A percentile compares a stretch with the other conserved stretches of the same genome.
Conservation (phyloP, 805 yeast species). For the Yarrowia sp. region DNA sequence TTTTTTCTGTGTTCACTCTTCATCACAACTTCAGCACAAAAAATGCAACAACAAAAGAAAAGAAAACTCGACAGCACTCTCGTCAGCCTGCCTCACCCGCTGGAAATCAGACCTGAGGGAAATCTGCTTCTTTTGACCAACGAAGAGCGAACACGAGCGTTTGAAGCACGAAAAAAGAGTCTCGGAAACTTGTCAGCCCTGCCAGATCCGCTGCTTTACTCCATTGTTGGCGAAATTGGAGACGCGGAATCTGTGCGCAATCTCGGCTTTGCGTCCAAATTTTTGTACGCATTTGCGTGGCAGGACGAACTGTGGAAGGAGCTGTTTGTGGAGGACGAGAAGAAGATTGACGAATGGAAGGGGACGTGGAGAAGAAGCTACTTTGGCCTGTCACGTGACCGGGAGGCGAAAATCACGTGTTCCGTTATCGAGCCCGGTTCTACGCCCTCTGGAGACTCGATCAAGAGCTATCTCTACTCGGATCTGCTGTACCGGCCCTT, state of each 20-base stretch:
- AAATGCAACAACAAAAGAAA: slow-evolving; percentile 1
- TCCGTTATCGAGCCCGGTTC: slow-evolving; percentile 30
- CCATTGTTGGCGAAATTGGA: slow-evolving; percentile 50
- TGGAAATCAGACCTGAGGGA: slow-evolving; percentile 75
- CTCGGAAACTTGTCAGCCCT: slow-evolving; percentile 43
- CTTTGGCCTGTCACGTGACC: slow-evolving; percentile 40
- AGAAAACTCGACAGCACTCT: slow-evolving; percentile 16
- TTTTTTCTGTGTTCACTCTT: too few species aligned
- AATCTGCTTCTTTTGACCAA: slow-evolving; percentile 48
- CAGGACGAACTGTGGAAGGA: slow-evolving; percentile 83
- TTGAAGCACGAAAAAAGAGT: background rate
- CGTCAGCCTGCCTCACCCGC: slow-evolving; percentile 51
- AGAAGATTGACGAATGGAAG: slow-evolving; percentile 49
- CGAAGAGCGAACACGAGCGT: background rate
- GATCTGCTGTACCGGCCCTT: slow-evolving; percentile 80
- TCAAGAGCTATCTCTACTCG: slow-evolving; percentile 52
- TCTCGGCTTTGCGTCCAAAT: slow-evolving; percentile 60
- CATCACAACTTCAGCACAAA: background rate
- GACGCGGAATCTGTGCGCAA: slow-evolving; percentile 49
- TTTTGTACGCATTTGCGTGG: slow-evolving; percentile 66
- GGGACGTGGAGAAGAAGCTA: slow-evolving; percentile 81
- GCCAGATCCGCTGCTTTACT: slow-evolving; percentile 63
- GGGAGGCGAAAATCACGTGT: slow-evolving; percentile 49
- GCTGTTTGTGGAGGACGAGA: slow-evolving; percentile 43
- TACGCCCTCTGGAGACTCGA: background rate